Conservation (phyloP, 2,329 filamentous ascomycete species). For the Exophiala mesophila region DNA sequence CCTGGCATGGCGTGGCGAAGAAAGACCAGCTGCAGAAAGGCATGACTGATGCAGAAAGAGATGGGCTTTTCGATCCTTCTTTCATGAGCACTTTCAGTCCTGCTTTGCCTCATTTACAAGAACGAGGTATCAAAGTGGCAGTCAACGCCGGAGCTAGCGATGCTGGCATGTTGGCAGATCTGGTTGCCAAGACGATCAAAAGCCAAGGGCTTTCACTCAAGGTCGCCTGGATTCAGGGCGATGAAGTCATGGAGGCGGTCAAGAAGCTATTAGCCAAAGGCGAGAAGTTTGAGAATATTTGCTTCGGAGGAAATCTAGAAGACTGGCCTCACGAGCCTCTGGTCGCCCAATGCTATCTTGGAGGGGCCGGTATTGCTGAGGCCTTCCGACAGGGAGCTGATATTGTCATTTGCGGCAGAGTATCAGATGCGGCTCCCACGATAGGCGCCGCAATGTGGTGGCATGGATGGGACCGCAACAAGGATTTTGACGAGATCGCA, state of each 20-base stretch:
- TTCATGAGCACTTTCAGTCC: conserved; percentile 36
- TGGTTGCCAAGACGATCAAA: conserved; percentile 30
- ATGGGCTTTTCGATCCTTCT: conserved; percentile 29
- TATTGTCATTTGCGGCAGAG: conserved; percentile 39
- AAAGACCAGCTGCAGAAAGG: conserved; percentile 17
- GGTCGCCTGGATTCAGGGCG: conserved; percentile 38
- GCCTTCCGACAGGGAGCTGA: conserved; percentile 35
- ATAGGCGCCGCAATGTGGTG: conserved; percentile 54
- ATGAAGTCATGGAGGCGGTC: conserved; percentile 35
- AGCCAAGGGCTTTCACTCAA: conserved; percentile 30
- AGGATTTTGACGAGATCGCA: conserved; percentile 48
- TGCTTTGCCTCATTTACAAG: conserved; percentile 35
- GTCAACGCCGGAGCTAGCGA: conserved; percentile 41
- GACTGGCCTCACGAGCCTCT: conserved; percentile 26
- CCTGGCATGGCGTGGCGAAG: conserved; percentile 26
- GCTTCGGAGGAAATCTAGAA: conserved; percentile 10
- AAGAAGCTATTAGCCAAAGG: conserved; percentile 26
- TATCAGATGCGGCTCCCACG: conserved; percentile 46
- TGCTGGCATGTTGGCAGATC: conserved; percentile 27
- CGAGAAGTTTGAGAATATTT: conserved; percentile 28
- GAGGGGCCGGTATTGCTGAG: conserved; percentile 30
- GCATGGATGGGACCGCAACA: conserved; percentile 43
- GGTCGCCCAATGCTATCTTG: conserved; percentile 30
- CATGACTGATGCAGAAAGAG: conserved; percentile 13
- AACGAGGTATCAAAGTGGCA: conserved; percentile 34